A percentile compares a stretch with the other conserved stretches of the same genome.
Conservation (phyloP, 305 asterid genomes). For the Nicotiana rustica region DNA sequence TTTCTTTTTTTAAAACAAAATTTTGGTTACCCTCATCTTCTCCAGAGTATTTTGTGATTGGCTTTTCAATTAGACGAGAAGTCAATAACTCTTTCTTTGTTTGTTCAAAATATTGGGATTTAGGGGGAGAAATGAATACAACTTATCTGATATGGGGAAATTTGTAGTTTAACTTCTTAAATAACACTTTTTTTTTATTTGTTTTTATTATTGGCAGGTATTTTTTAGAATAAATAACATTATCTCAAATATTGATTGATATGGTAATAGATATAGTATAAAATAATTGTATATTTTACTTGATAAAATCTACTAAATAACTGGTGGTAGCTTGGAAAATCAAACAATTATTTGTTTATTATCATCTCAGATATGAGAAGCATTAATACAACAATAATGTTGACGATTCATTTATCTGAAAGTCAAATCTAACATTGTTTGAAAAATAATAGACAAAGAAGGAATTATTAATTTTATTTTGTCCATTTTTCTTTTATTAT, state of each 20-base stretch:
- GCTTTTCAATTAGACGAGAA: conserved; percentile 20
- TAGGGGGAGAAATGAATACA: not conserved
- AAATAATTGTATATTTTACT: not conserved
- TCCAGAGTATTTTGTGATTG: not conserved
- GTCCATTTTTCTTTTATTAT: not conserved
- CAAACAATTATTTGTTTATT: not conserved
- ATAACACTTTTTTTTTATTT: not conserved
- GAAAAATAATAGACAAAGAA: not conserved
- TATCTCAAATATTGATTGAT: not conserved
- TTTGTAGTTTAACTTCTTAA: not conserved
- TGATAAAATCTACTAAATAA: not conserved
- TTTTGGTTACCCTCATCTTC: not conserved
- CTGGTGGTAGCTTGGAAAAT: not conserved
- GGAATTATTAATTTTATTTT: not conserved
- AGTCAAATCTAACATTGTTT: not conserved
- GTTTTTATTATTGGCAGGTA: not conserved
- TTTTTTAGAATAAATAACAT: not conserved
- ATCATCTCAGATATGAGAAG: not conserved
- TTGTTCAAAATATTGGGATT: not conserved
- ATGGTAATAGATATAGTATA: not conserved
- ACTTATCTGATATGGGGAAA: not conserved
- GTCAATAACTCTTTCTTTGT: not conserved
- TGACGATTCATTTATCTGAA: not conserved
- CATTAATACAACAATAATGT: not conserved
- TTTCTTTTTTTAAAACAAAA: too few relatives aligned